A percentile compares a stretch with the other conserved stretches of the same genome.
phyloP scores from a whole-genome alignment of 345 rosid genomes.

The Raphanus raphanistrum region DNA sequence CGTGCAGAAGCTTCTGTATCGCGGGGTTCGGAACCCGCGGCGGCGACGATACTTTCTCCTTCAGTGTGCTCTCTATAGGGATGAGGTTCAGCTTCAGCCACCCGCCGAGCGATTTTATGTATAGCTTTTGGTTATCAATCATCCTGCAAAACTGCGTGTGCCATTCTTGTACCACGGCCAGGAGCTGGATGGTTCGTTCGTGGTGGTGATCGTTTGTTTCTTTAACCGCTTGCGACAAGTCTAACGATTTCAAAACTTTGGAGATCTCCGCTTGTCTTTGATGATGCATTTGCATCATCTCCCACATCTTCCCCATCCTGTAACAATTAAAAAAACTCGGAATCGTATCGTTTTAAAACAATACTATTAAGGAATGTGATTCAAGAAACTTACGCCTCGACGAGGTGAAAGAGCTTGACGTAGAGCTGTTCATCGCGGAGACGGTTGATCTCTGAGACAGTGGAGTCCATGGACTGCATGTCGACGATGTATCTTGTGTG shows the following conservation, averaged over 20 bases:
- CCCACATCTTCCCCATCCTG: slow-evolving; percentile 97
- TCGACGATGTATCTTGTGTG: slow-evolving; percentile 97
- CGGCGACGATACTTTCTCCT: slow-evolving; percentile 92
- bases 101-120: slow-evolving; percentile 57
- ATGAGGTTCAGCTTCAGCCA: slow-evolving; percentile 82
- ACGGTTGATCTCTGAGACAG: slow-evolving; percentile 88
- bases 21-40: slow-evolving; percentile 66
- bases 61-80: slow-evolving; percentile 85
- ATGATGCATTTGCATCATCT: slow-evolving; percentile 62
- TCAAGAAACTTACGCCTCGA: slow-evolving; percentile 65
- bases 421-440: slow-evolving; percentile 86
- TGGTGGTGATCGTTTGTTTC: slow-evolving; percentile 81
- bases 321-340: slow-evolving; percentile 12
- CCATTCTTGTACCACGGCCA: slow-evolving; percentile 75
- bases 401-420: slow-evolving; percentile 79
- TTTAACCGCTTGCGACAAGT: slow-evolving; percentile 51
- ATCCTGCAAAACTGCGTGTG: slow-evolving; percentile 66
- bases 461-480: slow-evolving; percentile 99
- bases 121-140: slow-evolving; percentile 68
- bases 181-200: slow-evolving; percentile 69
- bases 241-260: slow-evolving; percentile 43
- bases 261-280: slow-evolving; percentile 56
- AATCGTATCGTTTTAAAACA: neutral
- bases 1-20: slow-evolving; percentile 57
- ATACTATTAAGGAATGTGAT: neutral